Evolutionary conservation across 768 basidiomycete genomes (phyloP).

Genomic region (Suillus alpinus): DNA sequence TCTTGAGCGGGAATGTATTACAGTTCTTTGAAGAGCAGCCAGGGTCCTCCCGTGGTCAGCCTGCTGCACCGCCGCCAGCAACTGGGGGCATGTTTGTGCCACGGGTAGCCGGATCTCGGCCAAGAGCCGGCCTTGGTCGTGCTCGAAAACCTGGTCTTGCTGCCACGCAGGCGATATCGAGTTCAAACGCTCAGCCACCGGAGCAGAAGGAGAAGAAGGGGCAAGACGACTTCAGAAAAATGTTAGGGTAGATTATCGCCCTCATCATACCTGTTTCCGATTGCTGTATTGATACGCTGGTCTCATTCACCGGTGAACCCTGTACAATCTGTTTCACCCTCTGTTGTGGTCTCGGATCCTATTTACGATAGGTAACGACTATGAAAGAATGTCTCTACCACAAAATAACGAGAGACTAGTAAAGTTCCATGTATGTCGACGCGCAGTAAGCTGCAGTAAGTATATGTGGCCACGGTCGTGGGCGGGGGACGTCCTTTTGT

Average conservation of each 20-base stretch:
- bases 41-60: slow-evolving; percentile 25
- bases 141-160: slow-evolving; percentile 38
- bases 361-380: slow-evolving; percentile 5
- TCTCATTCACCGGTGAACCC: background rate
- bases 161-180: slow-evolving; percentile 14
- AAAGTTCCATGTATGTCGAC: background rate
- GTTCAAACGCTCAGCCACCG: slow-evolving; percentile 15
- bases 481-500: background rate
- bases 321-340: background rate
- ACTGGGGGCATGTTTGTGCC: slow-evolving; percentile 63
- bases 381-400: background rate
- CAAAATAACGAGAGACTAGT: background rate
- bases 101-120: slow-evolving; percentile 59
- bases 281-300: background rate
- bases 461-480: background rate
- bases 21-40: slow-evolving; percentile 54
- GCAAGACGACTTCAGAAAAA: slow-evolving; percentile 86
- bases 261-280: background rate
- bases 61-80: slow-evolving; percentile 35
- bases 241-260: slow-evolving; percentile 40
- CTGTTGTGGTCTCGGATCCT: background rate
- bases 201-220: slow-evolving; percentile 48
- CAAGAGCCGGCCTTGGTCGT: slow-evolving; percentile 70
- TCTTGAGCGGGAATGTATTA: slow-evolving; percentile 63
- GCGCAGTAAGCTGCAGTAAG: slow-evolving; percentile 1